Conservation (phyloP, 495 filamentous ascomycete genomes). For the Filosporella fistucella region DNA sequence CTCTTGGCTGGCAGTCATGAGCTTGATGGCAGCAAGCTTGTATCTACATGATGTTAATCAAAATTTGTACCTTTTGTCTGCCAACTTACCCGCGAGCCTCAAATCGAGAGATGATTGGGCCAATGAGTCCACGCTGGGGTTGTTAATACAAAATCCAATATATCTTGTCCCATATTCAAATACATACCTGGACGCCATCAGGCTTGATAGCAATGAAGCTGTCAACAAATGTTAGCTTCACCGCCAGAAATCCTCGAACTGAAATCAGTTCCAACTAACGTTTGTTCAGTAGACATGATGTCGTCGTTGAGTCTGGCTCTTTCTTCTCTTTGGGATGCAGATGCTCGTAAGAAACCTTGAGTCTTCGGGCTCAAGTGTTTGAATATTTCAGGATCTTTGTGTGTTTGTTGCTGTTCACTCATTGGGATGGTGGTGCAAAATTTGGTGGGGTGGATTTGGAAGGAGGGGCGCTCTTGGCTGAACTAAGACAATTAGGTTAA, state of each 20-base stretch:
- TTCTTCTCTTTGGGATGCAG: conserved; percentile 30
- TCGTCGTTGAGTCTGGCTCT: conserved; percentile 34
- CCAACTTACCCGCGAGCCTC: conserved; percentile 78
- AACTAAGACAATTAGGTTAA: too few relatives aligned
- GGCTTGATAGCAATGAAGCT: conserved; percentile 99
- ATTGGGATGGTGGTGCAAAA: conserved; percentile 9
- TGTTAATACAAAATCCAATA: conserved; percentile 13
- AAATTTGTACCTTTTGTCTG: conserved; percentile 6
- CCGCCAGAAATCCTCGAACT: conserved; percentile 17
- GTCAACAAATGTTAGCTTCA: conserved; percentile 42
- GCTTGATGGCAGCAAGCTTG: conserved; percentile 98
- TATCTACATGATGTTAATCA: conserved; percentile 49
- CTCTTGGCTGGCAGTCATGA: conserved; percentile 76
- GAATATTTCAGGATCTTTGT: conserved; percentile 39
- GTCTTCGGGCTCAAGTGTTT: conserved; percentile 44
- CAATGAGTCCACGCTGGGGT: conserved; percentile 85
- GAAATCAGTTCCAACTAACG: conserved; percentile 55
- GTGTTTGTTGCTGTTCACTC: conserved; percentile 21
- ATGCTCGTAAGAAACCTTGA: conserved; percentile 33
- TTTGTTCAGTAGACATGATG: conserved; percentile 89
- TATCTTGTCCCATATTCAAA: background rate
- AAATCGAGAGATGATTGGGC: conserved; percentile 94
- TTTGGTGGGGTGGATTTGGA: conserved; percentile 5
- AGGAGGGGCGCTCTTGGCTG: too few relatives aligned
- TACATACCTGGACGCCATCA: conserved; percentile 92